These are phyloP conservation scores for Aspergillus pseudoglaucus DNA, from an alignment of 2,329 filamentous ascomycete genomes.

Conservation along the genomic window DNA sequence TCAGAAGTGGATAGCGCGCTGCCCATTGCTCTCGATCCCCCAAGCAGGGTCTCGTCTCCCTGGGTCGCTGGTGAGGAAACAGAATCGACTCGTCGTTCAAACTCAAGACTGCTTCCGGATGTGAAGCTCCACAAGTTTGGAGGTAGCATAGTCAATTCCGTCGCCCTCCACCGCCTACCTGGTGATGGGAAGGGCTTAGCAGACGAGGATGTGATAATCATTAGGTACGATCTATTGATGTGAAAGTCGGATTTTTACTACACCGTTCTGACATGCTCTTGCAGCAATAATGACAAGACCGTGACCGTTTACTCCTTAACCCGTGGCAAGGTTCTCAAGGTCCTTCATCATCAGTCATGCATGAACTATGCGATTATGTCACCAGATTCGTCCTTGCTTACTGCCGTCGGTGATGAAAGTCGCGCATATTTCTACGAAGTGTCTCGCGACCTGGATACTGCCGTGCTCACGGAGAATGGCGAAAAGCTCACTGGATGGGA, in stretches of 20 bases:
- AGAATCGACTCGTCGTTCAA: slow-evolving; percentile 10
- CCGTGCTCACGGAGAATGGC: slow-evolving; percentile 22
- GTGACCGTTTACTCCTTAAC: slow-evolving; percentile 76
- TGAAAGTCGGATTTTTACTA: slow-evolving; percentile 38
- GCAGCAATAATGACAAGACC: slow-evolving; percentile 85
- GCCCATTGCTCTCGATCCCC: slow-evolving; percentile 43
- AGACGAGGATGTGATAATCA: slow-evolving; percentile 51
- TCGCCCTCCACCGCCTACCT: slow-evolving; percentile 55
- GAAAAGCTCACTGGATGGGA: slow-evolving; percentile 34
- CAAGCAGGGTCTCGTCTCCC: slow-evolving; percentile 19
- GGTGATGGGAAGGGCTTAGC: slow-evolving; percentile 35
- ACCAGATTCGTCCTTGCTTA: slow-evolving; percentile 71
- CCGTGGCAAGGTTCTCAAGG: slow-evolving; percentile 60
- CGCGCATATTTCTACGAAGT: slow-evolving; percentile 73
- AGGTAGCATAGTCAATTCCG: slow-evolving; percentile 60
- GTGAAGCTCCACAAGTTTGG: slow-evolving; percentile 55
- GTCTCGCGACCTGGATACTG: slow-evolving; percentile 24
- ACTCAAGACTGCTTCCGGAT: slow-evolving; percentile 29
- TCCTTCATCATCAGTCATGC: slow-evolving; percentile 69
- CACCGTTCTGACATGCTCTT: slow-evolving; percentile 49
- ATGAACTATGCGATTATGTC: slow-evolving; percentile 96
- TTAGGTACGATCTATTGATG: slow-evolving; percentile 35
- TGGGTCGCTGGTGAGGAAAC: slow-evolving; percentile 16
- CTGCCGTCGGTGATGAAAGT: slow-evolving; percentile 82
- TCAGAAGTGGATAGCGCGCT: slow-evolving; percentile 53